phyloP scores from a whole-genome alignment of 2,329 filamentous ascomycete genomes.

The Dactylellina cionopaga region DNA sequence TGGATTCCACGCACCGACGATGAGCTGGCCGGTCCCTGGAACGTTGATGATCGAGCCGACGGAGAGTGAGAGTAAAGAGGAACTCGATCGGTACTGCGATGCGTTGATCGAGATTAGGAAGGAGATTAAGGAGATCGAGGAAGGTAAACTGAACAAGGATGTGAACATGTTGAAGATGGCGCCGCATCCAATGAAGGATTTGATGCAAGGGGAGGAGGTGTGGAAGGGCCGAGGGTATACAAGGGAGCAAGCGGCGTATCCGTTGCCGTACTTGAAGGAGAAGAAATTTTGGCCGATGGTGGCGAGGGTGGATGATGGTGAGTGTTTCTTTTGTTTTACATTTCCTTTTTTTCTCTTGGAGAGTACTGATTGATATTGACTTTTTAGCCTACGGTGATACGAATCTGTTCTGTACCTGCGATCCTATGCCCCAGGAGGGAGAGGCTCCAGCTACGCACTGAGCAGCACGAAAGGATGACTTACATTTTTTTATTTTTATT shows the following conservation, averaged over 20 bases:
- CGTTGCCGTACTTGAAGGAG: slow-evolving; percentile 80
- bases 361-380: slow-evolving; percentile 55
- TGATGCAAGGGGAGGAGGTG: slow-evolving; percentile 70
- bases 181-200: slow-evolving; percentile 84
- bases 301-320: slow-evolving; percentile 86
- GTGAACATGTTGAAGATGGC: slow-evolving; percentile 88
- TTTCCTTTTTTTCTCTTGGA: slow-evolving; percentile 30
- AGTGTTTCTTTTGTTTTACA: slow-evolving; percentile 60
- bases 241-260: slow-evolving; percentile 86
- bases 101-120: slow-evolving; percentile 84
- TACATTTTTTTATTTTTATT: background rate
- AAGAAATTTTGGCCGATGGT: slow-evolving; percentile 98
- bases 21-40: slow-evolving; percentile 95
- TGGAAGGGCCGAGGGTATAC: slow-evolving; percentile 83
- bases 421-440: slow-evolving; percentile 72
- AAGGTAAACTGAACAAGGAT: slow-evolving; percentile 77
- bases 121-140: slow-evolving; percentile 85
- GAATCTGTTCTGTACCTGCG: slow-evolving; percentile 95
- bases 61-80: slow-evolving; percentile 88
- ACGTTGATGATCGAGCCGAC: slow-evolving; percentile 99
- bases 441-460: slow-evolving; percentile 56
- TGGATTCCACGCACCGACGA: slow-evolving; percentile 95
- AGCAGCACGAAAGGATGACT: background rate
- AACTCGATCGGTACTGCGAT: slow-evolving; percentile 92
- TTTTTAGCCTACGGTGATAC: slow-evolving; percentile 81